Evolutionary conservation across 495 filamentous ascomycete species (phyloP).

Genomic region (Terfezia claveryi): DNA sequence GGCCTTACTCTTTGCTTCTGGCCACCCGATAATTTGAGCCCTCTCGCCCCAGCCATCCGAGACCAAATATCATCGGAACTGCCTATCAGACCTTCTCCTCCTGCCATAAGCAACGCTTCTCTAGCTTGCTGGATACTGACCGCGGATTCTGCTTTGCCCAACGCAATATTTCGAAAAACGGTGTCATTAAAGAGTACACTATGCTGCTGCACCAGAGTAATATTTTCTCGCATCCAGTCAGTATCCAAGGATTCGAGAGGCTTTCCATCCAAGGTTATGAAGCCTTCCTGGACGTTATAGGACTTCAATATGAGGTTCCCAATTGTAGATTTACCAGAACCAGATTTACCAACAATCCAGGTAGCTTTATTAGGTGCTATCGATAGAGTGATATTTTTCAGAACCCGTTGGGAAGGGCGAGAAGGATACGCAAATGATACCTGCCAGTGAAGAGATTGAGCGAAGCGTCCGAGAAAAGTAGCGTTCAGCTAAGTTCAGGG

Average conservation of each 20-base stretch:
- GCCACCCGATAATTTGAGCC: conserved; percentile 28
- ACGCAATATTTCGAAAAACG: conserved; percentile 56
- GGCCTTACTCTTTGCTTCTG: conserved; percentile 33
- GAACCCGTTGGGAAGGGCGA: conserved; percentile 36
- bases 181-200: conserved; percentile 70
- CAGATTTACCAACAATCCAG: conserved; percentile 70
- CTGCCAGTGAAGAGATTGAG: conserved; percentile 23
- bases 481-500: not conserved
- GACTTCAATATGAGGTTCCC: conserved; percentile 57
- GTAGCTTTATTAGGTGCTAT: conserved; percentile 54
- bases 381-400: conserved; percentile 37
- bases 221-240: conserved; percentile 54
- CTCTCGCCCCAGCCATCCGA: no score
- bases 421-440: conserved; percentile 71
- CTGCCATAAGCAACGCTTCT: no score
- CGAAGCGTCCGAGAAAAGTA: not conserved
- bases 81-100: no score
- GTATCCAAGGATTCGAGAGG: conserved; percentile 39
- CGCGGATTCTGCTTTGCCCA: conserved; percentile 26
- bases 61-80: no score
- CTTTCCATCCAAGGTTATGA: conserved; percentile 46
- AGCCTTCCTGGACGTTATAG: conserved; percentile 43
- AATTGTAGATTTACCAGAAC: conserved; percentile 84
- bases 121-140: no score
- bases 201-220: conserved; percentile 67